Evolutionary conservation across 2,329 filamentous ascomycete genomes (phyloP).

Genomic region (Cucurbitaria berberidis): DNA sequence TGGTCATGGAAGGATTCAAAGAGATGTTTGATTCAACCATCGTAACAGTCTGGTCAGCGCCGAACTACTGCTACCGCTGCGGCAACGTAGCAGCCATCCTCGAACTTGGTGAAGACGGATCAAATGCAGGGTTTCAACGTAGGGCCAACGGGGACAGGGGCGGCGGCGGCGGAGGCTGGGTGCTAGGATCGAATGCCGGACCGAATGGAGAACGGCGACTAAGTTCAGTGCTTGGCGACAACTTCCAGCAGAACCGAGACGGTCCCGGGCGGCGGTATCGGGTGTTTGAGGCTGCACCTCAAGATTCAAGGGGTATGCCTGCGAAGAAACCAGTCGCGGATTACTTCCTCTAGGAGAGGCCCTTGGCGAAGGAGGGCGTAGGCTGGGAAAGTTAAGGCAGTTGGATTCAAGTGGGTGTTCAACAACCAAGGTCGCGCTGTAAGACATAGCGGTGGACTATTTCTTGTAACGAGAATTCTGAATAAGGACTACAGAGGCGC

Average conservation of each 20-base stretch:
- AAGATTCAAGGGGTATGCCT: slow-evolving; percentile 96
- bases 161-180: slow-evolving; percentile 50
- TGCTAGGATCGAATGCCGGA: slow-evolving; percentile 41
- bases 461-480: slow-evolving; percentile 7
- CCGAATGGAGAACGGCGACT: slow-evolving; percentile 40
- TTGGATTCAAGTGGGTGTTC: not conserved
- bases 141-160: slow-evolving; percentile 71
- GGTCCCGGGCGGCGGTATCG: slow-evolving; percentile 90
- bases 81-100: slow-evolving; percentile 82
- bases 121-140: slow-evolving; percentile 55
- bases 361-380: not conserved
- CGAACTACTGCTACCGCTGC: slow-evolving; percentile 69
- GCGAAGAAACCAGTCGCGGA: slow-evolving; percentile 98
- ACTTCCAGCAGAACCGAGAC: slow-evolving; percentile 53
- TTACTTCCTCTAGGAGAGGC: slow-evolving; percentile 74
- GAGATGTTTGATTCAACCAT: slow-evolving; percentile 93
- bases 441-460: not conserved
- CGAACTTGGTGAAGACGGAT: slow-evolving; percentile 85
- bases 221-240: slow-evolving; percentile 49
- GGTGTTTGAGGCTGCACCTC: slow-evolving; percentile 95
- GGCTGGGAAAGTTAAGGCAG: not conserved
- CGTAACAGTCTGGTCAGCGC: slow-evolving; percentile 92
- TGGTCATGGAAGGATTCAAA: slow-evolving; percentile 99
- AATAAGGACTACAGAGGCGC: too few species aligned
- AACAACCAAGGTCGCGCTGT: not conserved